Conservation (phyloP, 306 rosid species). For the Cucurbita moschata region DNA sequence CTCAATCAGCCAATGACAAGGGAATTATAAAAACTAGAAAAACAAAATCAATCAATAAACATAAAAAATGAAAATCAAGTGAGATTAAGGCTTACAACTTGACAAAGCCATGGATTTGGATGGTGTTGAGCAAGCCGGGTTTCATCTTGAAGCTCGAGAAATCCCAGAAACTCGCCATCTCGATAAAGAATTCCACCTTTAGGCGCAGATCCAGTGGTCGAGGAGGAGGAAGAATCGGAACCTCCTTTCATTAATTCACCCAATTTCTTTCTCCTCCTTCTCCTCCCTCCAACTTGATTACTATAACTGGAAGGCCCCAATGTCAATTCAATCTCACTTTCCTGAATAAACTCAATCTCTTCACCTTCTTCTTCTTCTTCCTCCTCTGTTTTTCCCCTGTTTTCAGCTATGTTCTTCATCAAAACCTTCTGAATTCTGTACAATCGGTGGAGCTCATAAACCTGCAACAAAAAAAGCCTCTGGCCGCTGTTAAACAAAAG, state of each 20-base stretch:
- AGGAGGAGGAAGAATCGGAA: constrained; percentile 56
- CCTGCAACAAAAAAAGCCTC: constrained; percentile 19
- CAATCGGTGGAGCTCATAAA: constrained; percentile 72
- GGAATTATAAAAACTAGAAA: neutral
- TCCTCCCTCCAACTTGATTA: neutral
- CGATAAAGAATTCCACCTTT: neutral
- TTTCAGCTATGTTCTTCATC: constrained; percentile 43
- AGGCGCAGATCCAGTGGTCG: constrained; percentile 13
- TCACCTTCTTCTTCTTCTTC: constrained; percentile 12
- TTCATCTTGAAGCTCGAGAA: constrained; percentile 1
- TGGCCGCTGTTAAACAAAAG: neutral
- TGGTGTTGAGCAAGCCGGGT: neutral
- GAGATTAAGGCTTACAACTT: constrained; percentile 7
- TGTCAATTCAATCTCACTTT: constrained; percentile 65
- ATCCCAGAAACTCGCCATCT: neutral
- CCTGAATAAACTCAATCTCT: constrained; percentile 47
- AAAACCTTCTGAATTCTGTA: constrained; percentile 64
- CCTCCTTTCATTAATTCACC: neutral
- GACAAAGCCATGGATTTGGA: constrained; percentile 8
- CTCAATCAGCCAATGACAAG: neutral
- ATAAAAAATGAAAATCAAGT: neutral
- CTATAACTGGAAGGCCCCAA: constrained; percentile 56
- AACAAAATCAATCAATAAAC: neutral
- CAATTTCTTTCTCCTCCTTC: neutral
- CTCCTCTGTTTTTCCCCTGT: constrained; percentile 17